A percentile compares a stretch with the other conserved stretches of the same genome.
These are phyloP conservation scores for Pistacia integerrima DNA, from an alignment of 345 rosid genomes.

Conservation along the genomic window DNA sequence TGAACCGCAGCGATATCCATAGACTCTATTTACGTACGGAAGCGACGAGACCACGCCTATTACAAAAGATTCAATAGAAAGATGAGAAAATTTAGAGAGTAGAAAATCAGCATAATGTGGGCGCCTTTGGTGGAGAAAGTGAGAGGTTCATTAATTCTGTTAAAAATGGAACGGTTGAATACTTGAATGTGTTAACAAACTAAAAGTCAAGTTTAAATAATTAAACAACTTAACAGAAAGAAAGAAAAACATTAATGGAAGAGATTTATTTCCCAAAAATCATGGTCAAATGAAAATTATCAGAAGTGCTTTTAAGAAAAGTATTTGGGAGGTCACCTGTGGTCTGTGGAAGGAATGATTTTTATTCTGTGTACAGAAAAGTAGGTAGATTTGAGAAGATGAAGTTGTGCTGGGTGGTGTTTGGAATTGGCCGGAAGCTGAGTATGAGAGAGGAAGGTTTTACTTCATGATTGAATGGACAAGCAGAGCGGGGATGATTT, in stretches of 20 bases:
- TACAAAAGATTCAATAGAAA: background rate
- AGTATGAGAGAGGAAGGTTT: background rate
- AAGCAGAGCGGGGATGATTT: background rate
- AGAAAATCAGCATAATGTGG: background rate
- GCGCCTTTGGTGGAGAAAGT: background rate
- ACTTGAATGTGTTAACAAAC: background rate
- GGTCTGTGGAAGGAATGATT: background rate
- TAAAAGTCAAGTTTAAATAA: background rate
- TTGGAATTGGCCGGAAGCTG: background rate
- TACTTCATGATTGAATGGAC: background rate
- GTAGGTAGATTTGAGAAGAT: background rate
- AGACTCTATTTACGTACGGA: background rate
- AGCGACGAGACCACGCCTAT: background rate
- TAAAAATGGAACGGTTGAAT: background rate
- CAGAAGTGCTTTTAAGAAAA: background rate
- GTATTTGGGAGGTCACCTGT: background rate
- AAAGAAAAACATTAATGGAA: no score
- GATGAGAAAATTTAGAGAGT: background rate
- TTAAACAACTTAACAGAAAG: background rate
- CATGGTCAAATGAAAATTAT: no score
- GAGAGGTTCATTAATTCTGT: background rate
- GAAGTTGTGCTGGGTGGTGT: background rate
- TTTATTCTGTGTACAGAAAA: background rate
- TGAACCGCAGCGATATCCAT: slow-evolving; percentile 2
- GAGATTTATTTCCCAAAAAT: no score